phyloP scores from a whole-genome alignment of 495 filamentous ascomycete genomes.

The Xylaria acuta region DNA sequence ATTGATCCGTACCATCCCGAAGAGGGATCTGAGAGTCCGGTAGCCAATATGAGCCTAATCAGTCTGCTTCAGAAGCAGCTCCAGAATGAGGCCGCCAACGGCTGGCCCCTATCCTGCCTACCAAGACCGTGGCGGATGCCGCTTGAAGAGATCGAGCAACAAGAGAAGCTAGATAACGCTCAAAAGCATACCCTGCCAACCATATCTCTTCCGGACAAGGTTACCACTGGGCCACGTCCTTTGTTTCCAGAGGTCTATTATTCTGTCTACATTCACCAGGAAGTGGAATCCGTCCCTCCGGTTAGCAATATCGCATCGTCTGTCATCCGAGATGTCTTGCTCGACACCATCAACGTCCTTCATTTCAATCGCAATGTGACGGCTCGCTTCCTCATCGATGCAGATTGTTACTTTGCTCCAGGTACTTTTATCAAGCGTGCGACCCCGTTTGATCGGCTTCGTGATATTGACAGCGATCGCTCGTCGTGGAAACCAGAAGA shows the following conservation, averaged over 20 bases:
- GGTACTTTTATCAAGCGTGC: slow-evolving; percentile 91
- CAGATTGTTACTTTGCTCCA: slow-evolving; percentile 91
- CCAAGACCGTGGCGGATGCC: slow-evolving; percentile 81
- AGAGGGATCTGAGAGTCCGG: slow-evolving; percentile 42
- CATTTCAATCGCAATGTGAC: slow-evolving; percentile 89
- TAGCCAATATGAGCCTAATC: slow-evolving; percentile 67
- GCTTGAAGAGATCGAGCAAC: slow-evolving; percentile 53
- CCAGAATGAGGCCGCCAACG: slow-evolving; percentile 68
- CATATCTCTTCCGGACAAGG: slow-evolving; percentile 74
- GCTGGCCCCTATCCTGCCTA: slow-evolving; percentile 80
- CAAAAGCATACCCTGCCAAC: slow-evolving; percentile 76
- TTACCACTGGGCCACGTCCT: slow-evolving; percentile 72
- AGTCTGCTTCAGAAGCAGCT: slow-evolving; percentile 85
- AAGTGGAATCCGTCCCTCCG: slow-evolving; percentile 89
- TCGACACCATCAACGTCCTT: slow-evolving; percentile 93
- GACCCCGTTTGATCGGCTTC: slow-evolving; percentile 86
- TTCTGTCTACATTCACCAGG: slow-evolving; percentile 88
- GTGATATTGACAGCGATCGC: slow-evolving; percentile 70
- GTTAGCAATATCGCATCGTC: slow-evolving; percentile 76
- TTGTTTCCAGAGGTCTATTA: slow-evolving; percentile 93
- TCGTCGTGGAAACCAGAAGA: slow-evolving; percentile 98
- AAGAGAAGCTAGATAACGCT: slow-evolving; percentile 62
- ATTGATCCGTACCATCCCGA: slow-evolving; percentile 81
- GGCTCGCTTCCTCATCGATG: slow-evolving; percentile 87
- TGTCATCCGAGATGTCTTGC: slow-evolving; percentile 80